Base-by-base conservation (phyloP, 805 yeast species). In the Ogataea philodendri region DNA sequence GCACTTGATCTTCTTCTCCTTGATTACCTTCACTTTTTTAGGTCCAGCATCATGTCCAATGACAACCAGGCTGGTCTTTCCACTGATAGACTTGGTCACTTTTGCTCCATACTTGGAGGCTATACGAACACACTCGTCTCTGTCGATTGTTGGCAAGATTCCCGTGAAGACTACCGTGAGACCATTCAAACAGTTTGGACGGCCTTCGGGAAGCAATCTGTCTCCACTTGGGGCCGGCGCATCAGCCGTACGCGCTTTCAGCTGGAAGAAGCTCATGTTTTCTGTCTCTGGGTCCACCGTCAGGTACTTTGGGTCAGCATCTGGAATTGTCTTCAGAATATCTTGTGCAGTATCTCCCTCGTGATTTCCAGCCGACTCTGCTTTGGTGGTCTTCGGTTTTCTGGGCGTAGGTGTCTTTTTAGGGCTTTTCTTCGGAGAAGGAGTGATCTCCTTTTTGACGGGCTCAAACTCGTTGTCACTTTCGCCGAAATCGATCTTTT, bases 31-130 rank as follows among this genome's bases (percentile, higher is more conserved):
- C 26, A 93, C 77, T 60, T 93, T 93, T n/a, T 87, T 78, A 2
- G 97, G 97, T 1, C 98, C 98, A 2, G 98, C 97, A 48, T 93
- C 97, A 34, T 74, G 87, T 6, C 98, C 98, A 19, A 93, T 69
- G 1, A 93, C 97, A 2, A 90, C 95, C 29, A 88, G 68, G 15
- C 87, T 75, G 1, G 98, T 93, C 52, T 82, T 85, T 8, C 86
- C 77, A 37, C 93, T 84, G 16, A 90, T 81, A 0, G 95, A 75
- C 49, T 85, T 78, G 4, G 94, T 85, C 11, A 90, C 95, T 50
- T 80, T 80, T 3, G 96, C 98, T 10, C 98, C 98, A 52, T 90
- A 87, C 45, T 74, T 71, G 49, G 85, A 81, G 5, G 96, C 95
- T 9, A 84, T 54, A 15, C 72, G 67, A 52, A 85, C 94, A 18